These are phyloP conservation scores for Globisporangium echinulatum DNA, from an alignment of 352 stramenopile genomes.

Conservation along the genomic window DNA sequence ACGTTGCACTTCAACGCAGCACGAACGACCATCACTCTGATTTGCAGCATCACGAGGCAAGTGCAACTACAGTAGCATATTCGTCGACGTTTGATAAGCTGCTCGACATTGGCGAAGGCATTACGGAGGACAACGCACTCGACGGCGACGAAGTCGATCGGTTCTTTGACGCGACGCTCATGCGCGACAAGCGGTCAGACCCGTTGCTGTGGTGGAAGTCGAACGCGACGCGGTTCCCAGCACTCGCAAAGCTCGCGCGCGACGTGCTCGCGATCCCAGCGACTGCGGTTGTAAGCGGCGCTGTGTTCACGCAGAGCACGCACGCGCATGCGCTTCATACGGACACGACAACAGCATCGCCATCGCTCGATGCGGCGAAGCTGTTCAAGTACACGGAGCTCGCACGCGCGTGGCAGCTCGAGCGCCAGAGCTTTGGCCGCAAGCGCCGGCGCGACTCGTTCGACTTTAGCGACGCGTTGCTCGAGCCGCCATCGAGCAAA, in stretches of 20 bases:
- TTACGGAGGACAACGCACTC: constrained; percentile 61
- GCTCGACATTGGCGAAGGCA: constrained; percentile 73
- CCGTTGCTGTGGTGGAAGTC: constrained; percentile 82
- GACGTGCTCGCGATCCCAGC: constrained; percentile 72
- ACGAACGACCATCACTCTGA: constrained; percentile 51
- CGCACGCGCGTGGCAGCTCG: constrained; percentile 68
- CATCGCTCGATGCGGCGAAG: constrained; percentile 53
- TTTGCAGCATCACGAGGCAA: constrained; percentile 30
- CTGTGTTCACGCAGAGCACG: constrained; percentile 62
- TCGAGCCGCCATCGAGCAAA: constrained; percentile 45
- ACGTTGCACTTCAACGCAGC: constrained; percentile 19
- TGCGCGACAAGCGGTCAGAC: constrained; percentile 74
- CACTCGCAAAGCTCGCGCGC: constrained; percentile 63
- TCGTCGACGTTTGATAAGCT: constrained; percentile 66
- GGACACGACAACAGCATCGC: constrained; percentile 9
- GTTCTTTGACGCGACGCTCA: constrained; percentile 78
- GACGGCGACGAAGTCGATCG: constrained; percentile 73
- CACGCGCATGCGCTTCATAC: constrained; percentile 53
- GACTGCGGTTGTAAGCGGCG: constrained; percentile 57
- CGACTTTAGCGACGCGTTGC: constrained; percentile 54
- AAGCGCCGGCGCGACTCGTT: constrained; percentile 77
- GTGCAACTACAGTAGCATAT: background rate
- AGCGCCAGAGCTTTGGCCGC: constrained; percentile 65
- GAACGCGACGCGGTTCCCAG: constrained; percentile 70
- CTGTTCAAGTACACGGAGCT: constrained; percentile 74